Evolutionary conservation across 352 stramenopile species (phyloP).

Genomic region (Phytopythium chamaehyphon): DNA sequence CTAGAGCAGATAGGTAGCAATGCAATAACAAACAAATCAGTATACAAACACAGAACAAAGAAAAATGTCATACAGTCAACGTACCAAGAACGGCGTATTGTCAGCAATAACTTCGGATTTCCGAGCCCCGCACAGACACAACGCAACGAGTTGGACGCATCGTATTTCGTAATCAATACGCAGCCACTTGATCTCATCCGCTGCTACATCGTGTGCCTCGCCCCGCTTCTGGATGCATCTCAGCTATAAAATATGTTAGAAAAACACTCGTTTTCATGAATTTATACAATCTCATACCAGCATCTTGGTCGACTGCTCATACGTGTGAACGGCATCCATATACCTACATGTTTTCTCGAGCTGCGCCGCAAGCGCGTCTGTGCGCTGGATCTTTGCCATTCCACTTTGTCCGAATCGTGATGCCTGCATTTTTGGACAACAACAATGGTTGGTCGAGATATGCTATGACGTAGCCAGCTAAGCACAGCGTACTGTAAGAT

Average conservation of each 20-base stretch:
- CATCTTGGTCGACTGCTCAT: slow-evolving; percentile 70
- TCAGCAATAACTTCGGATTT: slow-evolving; percentile 35
- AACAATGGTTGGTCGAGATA: no score
- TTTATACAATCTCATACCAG: slow-evolving; percentile 24
- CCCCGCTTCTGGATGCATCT: slow-evolving; percentile 63
- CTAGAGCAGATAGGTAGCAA: slow-evolving; percentile 12
- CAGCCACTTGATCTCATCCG: slow-evolving; percentile 61
- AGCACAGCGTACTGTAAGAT: slow-evolving; percentile 31
- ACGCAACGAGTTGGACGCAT: slow-evolving; percentile 62
- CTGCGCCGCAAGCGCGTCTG: slow-evolving; percentile 50
- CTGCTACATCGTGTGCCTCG: slow-evolving; percentile 36
- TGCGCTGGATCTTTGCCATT: slow-evolving; percentile 57
- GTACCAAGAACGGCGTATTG: slow-evolving; percentile 65
- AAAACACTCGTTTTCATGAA: no score
- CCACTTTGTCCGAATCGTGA: slow-evolving; percentile 55
- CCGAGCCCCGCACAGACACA: slow-evolving; percentile 60
- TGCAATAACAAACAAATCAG: no score
- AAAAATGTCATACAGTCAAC: neutral
- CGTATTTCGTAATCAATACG: slow-evolving; percentile 74
- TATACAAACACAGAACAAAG: neutral
- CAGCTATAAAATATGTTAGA: slow-evolving; percentile 20
- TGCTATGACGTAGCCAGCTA: neutral
- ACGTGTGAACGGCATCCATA: slow-evolving; percentile 71
- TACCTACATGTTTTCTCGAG: slow-evolving; percentile 55
- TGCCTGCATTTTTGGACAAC: no score